These are phyloP conservation scores for Cyberlindnera meyerae DNA, from an alignment of 805 yeast genomes.

Conservation along the genomic window DNA sequence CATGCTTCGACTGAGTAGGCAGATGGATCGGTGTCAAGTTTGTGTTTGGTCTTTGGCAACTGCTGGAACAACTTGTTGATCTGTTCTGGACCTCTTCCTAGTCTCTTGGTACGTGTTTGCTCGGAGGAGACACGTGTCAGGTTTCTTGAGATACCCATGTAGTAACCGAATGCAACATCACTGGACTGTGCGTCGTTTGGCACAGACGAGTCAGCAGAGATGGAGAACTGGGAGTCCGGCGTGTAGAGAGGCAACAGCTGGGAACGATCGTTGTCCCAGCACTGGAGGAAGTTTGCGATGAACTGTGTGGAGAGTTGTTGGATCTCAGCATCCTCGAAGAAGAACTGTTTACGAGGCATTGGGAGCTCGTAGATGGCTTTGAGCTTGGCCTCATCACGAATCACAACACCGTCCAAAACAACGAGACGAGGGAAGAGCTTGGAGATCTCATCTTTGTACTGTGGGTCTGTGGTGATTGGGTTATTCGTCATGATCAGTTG, in stretches of 20 bases:
- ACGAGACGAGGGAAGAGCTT: conserved; percentile 74
- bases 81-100: conserved; percentile 64
- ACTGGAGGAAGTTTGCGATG: conserved; percentile 63
- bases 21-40: conserved; percentile 54
- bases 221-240: conserved; percentile 77
- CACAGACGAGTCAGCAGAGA: conserved; percentile 67
- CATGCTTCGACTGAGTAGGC: conserved; percentile 74
- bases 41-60: conserved; percentile 78
- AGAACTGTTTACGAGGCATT: conserved; percentile 52
- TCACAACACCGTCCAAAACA: conserved; percentile 69
- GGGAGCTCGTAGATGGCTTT: conserved; percentile 50
- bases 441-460: conserved; percentile 57
- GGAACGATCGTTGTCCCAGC: conserved; percentile 77
- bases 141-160: conserved; percentile 73
- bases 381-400: conserved; percentile 69
- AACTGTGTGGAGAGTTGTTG: conserved; percentile 73
- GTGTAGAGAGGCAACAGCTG: conserved; percentile 74
- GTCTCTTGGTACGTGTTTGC: conserved; percentile 50
- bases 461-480: conserved; percentile 52
- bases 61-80: conserved; percentile 58
- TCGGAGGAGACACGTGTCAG: conserved; percentile 53
- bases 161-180: conserved; percentile 54
- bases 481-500: conserved; percentile 78
- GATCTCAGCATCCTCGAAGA: conserved; percentile 74
- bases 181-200: conserved; percentile 41